Evolutionary conservation across 192 early-diverging fungal species (phyloP).

Genomic region (Pilaira anomala): DNA sequence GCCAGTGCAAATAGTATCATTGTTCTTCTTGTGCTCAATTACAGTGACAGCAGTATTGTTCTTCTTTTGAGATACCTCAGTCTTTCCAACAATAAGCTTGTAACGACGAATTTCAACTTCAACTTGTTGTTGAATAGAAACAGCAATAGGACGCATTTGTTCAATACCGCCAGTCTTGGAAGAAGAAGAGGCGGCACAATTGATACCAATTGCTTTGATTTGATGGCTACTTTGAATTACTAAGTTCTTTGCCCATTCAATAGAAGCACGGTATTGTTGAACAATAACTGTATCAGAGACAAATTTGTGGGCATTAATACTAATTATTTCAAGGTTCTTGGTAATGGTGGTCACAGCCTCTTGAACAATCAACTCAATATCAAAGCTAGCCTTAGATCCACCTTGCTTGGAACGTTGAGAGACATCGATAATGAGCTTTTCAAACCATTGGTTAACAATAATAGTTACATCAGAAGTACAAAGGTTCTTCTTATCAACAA

Average conservation of each 20-base stretch:
- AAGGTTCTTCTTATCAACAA: neutral
- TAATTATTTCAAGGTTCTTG: constrained; percentile 5
- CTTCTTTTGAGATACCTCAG: neutral
- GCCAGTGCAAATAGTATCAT: neutral
- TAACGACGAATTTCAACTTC: constrained; percentile 7
- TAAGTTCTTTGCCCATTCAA: constrained; percentile 8
- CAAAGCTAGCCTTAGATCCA: constrained; percentile 3
- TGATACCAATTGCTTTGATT: constrained; percentile 13
- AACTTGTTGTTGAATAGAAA: constrained; percentile 15
- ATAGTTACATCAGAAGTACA: constrained; percentile 8
- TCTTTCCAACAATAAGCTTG: constrained; percentile 1
- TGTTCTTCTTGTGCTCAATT: constrained; percentile 16
- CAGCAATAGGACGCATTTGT: constrained; percentile 19
- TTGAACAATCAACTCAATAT: constrained; percentile 16
- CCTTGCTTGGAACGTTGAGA: constrained; percentile 23
- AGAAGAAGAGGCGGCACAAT: neutral
- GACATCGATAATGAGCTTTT: constrained; percentile 10
- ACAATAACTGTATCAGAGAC: constrained; percentile 3
- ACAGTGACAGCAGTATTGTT: neutral
- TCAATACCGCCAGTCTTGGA: constrained; percentile 16
- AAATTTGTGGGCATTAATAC: neutral
- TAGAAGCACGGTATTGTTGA: constrained; percentile 8
- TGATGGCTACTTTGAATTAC: constrained; percentile 20
- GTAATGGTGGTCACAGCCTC: constrained; percentile 2
- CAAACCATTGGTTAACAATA: constrained; percentile 12